Evolutionary conservation across 768 basidiomycete genomes (phyloP).

Genomic region (Pholiota conissans): DNA sequence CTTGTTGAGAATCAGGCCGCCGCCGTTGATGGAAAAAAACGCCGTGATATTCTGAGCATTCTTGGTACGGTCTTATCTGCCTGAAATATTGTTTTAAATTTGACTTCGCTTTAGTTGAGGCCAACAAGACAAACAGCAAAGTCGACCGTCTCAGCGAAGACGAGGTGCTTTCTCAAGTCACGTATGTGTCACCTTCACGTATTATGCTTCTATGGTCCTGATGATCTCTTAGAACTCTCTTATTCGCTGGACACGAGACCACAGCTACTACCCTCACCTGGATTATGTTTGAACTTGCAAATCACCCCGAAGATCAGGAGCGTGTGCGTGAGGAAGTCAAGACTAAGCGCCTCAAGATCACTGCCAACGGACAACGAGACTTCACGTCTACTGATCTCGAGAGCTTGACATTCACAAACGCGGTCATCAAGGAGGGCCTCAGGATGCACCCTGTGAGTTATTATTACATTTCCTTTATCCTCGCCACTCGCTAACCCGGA

Average conservation of each 20-base stretch:
- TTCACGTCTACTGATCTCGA: constrained; percentile 10
- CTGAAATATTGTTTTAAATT: not conserved
- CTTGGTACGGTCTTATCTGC: not conserved
- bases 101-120: not conserved
- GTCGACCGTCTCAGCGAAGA: constrained; percentile 11
- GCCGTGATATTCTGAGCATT: constrained; percentile 12
- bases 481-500: not conserved
- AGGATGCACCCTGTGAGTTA: constrained; percentile 7
- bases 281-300: constrained; percentile 11
- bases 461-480: not conserved
- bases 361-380: constrained; percentile 9
- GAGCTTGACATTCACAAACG: constrained; percentile 10
- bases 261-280: constrained; percentile 10
- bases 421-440: constrained; percentile 10
- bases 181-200: not conserved
- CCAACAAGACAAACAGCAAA: constrained; percentile 7
- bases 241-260: constrained; percentile 14
- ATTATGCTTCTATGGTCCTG: not conserved
- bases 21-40: constrained; percentile 7
- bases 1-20: constrained; percentile 4
- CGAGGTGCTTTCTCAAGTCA: constrained; percentile 12
- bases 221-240: not conserved
- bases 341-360: constrained; percentile 7
- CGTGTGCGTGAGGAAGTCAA: constrained; percentile 9
- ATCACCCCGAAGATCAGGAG: constrained; percentile 12